Evolutionary conservation across 2,329 filamentous ascomycete species (phyloP).

Genomic region (Scedosporium apiospermum): DNA sequence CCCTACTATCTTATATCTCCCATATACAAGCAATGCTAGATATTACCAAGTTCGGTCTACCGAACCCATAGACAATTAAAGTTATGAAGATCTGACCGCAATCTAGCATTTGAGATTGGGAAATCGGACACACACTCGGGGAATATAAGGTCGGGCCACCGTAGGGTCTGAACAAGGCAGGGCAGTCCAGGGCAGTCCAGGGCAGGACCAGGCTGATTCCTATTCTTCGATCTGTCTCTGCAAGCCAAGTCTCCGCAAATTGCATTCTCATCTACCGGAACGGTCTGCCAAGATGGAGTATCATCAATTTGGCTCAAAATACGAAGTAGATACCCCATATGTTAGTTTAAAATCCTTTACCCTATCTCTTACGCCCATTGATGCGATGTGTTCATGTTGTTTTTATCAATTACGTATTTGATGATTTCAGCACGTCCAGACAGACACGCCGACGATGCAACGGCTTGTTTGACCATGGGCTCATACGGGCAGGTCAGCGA

Average conservation of each 20-base stretch:
- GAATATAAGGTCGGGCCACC: no score
- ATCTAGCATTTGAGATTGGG: not conserved
- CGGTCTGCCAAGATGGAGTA: not conserved
- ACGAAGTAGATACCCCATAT: no score
- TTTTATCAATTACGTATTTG: not conserved
- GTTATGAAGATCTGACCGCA: not conserved
- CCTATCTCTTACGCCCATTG: not conserved
- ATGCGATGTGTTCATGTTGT: not conserved
- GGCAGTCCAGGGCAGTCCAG: no score
- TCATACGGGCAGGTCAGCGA: no score
- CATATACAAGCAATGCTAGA: not conserved
- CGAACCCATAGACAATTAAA: not conserved
- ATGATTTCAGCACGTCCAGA: no score
- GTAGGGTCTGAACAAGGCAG: no score
- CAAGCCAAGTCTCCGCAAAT: not conserved
- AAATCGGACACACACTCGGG: not conserved
- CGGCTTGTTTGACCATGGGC: no score
- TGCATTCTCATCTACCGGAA: not conserved
- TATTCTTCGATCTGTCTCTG: not conserved
- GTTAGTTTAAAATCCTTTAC: not conserved
- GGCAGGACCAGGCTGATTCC: no score
- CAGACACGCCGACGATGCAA: no score
- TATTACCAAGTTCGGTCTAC: not conserved
- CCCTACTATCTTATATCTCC: not conserved
- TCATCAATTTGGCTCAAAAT: no score